Evolutionary conservation across 768 basidiomycete genomes (phyloP).

Genomic region (Xerocomellus chrysenteron): DNA sequence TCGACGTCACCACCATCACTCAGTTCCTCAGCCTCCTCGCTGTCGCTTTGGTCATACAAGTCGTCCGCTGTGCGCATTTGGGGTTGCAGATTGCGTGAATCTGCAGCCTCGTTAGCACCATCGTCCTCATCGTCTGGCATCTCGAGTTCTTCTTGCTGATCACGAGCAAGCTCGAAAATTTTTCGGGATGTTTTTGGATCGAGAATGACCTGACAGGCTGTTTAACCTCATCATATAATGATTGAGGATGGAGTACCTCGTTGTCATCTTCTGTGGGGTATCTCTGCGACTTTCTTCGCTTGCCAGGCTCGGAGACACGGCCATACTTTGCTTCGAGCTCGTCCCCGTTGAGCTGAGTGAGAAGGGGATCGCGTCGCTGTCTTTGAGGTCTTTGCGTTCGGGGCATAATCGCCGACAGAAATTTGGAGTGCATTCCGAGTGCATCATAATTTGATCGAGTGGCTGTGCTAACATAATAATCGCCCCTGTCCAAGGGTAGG

Average conservation of each 20-base stretch:
- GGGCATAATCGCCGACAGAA: conserved; percentile 52
- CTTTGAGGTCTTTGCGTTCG: conserved; percentile 56
- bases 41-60: conserved; percentile 58
- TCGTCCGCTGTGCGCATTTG: conserved; percentile 38
- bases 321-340: conserved; percentile 77
- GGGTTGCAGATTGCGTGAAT: conserved; percentile 27
- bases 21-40: conserved; percentile 26
- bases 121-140: conserved; percentile 58
- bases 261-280: conserved; percentile 49
- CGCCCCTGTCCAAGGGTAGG: too few species aligned
- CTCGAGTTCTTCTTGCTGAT: conserved; percentile 89
- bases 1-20: conserved; percentile 45
- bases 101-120: conserved; percentile 32
- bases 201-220: conserved; percentile 52
- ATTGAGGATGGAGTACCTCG: conserved; percentile 44
- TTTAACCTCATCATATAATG: conserved; percentile 1
- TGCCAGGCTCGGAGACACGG: conserved; percentile 71
- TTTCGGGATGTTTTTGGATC: conserved; percentile 81
- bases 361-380: conserved; percentile 82
- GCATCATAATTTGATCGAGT: conserved; percentile 2
- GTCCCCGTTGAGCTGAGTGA: conserved; percentile 80
- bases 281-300: conserved; percentile 61
- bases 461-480: conserved; percentile 11
- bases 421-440: neutral
- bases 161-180: conserved; percentile 89